Base-by-base conservation (phyloP, 176 grass and related monocot genomes). In the Dendrocalamus sinicus region DNA sequence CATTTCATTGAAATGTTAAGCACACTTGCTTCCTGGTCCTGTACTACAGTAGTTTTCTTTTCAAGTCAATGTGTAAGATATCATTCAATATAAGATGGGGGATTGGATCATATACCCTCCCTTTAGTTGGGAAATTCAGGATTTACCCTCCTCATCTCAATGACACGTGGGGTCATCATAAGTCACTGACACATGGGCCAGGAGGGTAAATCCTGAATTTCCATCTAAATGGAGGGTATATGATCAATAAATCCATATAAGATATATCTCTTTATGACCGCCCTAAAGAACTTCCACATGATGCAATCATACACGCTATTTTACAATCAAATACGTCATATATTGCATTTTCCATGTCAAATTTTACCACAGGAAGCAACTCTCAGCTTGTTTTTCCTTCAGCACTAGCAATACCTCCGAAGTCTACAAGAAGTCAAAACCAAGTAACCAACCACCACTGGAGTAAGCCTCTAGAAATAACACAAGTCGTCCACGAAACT, bases 391-490 rank as follows among this genome's bases (percentile, higher is more conserved):
- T 15, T 23, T 32, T 79, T 20, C 87, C 67, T 73, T 79, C 19
- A 12, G 59, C 71, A 35, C 35, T 50, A 89, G 67, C 81, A 79
- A 66, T 30, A 67, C 77, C 58, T 65, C 26, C 65, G 19, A 45
- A 74, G 35, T 67, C 15, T 54, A 83, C 12, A 76, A 23, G 11
- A 63, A 76, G 72, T 77, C 80, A 83, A 83, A 82, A 77, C 10
- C n/a, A n/a, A n/a, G n/a, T n/a, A n/a, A n/a, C n/a, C 65, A 83
- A 79, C 35, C 0, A 65, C 32, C 12, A 72, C 68, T 40, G 2
- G 13, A 77, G 14, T 6, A 8, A 77, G 63, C 41, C 5, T 44
- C 80, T 26, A 75, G 70, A 55, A 81, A 39, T 12, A 58, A 24
- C 40, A 74, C 8, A 16, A 68, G 44, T 70, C 15, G 15, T 7